Base-by-base conservation (phyloP, 2,329 filamentous ascomycete genomes). In the Colletotrichum zoysiae region DNA sequence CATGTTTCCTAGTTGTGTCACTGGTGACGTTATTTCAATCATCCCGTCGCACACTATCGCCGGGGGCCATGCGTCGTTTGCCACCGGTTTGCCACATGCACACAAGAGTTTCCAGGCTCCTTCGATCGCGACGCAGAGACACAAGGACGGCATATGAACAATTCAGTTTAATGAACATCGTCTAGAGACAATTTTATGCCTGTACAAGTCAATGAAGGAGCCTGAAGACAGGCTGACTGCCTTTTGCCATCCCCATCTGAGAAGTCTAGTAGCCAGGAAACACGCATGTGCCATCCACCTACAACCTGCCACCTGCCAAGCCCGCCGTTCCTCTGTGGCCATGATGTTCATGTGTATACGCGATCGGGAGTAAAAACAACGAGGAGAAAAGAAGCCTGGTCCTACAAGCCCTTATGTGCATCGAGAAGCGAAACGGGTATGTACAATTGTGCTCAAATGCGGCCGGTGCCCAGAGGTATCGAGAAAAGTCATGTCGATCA, bases 381-480 rank as follows among this genome's bases (percentile, higher is more conserved):
- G 42, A 70, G 40, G 55, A 40, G 35, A 51, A 40, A 60, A 64
- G 44, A 71, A 64, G 40, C 46, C 38, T 35, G 23, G 42, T 50
- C 38, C 59, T 55, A 55, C 59, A 42, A 53, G 57, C 46, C 65
- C 48, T 42, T 67, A 56, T 56, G 66, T 64, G 61, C 61, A 60
- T 70, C 42, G 38, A 35, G 59, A 69, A 71, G 59, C 48, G 65
- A 70, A 71, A 46, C 38, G 59, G 65, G 65, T 71, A 71, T 71
- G 64, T 69, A 71, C 70, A 71, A 23, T 44, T 55, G 46, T 69
- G 69, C 65, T 69, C 40, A 65, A 55, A 71, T 33, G 58, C 59
- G 66, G 55, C 40, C 66, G 55, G 62, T 55, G 46, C 65, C 70
- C 55, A 69, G 68, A 71, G 70, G 70, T 71, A 71, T 71, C 70